A percentile compares a stretch with the other conserved stretches of the same genome.
phyloP scores from a whole-genome alignment of 148 eudicot species.

The Arbutus unedo region DNA sequence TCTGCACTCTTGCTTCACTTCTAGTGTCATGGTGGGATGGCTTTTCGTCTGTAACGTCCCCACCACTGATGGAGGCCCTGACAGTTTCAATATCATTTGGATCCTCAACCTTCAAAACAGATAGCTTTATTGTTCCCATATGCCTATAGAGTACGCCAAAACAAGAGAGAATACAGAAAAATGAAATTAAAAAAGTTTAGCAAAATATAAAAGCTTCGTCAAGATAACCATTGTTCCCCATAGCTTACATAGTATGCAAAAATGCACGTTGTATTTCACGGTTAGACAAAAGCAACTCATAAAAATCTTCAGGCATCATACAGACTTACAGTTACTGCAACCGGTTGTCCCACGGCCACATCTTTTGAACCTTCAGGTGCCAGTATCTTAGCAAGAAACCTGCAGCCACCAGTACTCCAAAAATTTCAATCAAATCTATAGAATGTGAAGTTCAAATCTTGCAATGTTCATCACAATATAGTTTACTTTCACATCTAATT shows the following conservation, averaged over 20 bases:
- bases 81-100: conserved; percentile 65
- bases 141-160: background rate
- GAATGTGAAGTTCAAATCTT: background rate
- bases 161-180: background rate
- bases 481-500: conserved; percentile 5
- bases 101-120: conserved; percentile 73
- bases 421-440: background rate
- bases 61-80: conserved; percentile 32
- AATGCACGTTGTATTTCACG: background rate
- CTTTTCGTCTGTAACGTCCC: conserved; percentile 46
- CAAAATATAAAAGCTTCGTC: background rate
- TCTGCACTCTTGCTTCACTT: conserved; percentile 35
- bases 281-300: background rate
- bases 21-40: conserved; percentile 32
- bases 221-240: background rate
- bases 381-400: conserved; percentile 81
- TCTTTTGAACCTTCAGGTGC: conserved; percentile 90
- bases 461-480: background rate
- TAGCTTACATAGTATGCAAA: conserved; percentile 5
- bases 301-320: background rate
- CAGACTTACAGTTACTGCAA: conserved; percentile 78
- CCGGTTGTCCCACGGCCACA: conserved; percentile 79
- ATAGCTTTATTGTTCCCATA: conserved; percentile 10
- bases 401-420: conserved; percentile 26
- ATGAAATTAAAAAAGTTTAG: background rate